Conservation (phyloP, 305 asterid genomes). For the Nicotiana rustica region DNA sequence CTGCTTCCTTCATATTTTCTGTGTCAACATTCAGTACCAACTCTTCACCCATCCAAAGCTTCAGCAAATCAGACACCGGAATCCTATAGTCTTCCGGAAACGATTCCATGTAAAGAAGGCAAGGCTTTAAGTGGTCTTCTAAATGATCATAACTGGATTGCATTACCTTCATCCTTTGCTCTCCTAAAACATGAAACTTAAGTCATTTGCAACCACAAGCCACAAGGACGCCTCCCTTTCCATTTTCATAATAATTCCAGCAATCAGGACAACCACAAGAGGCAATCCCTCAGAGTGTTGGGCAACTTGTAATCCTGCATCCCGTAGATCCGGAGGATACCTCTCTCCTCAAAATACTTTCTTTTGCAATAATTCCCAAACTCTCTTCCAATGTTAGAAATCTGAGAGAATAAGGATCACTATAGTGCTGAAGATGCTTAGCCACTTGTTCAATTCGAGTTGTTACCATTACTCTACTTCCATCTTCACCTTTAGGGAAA, state of each 20-base stretch:
- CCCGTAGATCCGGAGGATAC: no score
- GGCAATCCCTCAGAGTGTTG: conserved; percentile 1
- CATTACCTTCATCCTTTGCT: no score
- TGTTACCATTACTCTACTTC: conserved; percentile 41
- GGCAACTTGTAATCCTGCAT: neutral
- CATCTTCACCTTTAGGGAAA: conserved; percentile 23
- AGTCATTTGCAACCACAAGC: neutral
- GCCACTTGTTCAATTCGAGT: neutral
- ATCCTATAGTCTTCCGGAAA: no score
- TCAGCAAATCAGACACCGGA: neutral
- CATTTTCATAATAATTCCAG: neutral
- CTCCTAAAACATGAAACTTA: neutral
- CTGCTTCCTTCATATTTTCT: neutral
- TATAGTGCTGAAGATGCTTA: no score
- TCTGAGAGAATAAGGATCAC: no score
- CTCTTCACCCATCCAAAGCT: conserved; percentile 11
- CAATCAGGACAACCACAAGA: conserved; percentile 5
- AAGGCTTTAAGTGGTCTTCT: no score
- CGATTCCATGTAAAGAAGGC: no score
- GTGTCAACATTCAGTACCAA: neutral
- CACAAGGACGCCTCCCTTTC: neutral
- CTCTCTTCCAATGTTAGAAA: no score
- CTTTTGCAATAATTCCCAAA: no score
- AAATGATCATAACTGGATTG: no score
- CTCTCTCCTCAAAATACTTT: no score